Conservation (phyloP, 257 asterid genomes). For the Lavandula angustifolia region DNA sequence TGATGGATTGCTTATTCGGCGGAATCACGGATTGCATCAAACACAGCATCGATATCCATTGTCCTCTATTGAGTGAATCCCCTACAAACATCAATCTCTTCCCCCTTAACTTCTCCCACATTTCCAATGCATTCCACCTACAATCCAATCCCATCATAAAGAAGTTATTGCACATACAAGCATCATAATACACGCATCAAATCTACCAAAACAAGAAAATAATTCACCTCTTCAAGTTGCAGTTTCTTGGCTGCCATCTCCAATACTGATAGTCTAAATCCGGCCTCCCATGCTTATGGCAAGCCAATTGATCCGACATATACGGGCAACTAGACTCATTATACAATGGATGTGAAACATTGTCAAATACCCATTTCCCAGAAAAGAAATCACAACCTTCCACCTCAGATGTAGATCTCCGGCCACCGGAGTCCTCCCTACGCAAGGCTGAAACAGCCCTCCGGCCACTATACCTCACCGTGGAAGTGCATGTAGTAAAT, state of each 20-base stretch:
- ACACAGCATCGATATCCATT: constrained; percentile 95
- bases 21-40: constrained; percentile 72
- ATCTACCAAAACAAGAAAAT: background rate
- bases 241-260: constrained; percentile 57
- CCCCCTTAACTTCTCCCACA: constrained; percentile 95
- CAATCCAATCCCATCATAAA: constrained; percentile 28
- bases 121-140: constrained; percentile 80
- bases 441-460: constrained; percentile 45
- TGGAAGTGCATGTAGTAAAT: constrained; percentile 58
- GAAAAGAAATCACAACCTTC: constrained; percentile 47
- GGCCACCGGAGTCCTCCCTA: constrained; percentile 34
- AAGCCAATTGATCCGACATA: constrained; percentile 65
- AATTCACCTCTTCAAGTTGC: constrained; percentile 54
- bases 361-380: constrained; percentile 58
- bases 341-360: constrained; percentile 44
- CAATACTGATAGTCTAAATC: constrained; percentile 50
- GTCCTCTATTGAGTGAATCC: constrained; percentile 90
- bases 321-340: constrained; percentile 52
- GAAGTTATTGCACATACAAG: no score
- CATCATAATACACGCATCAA: no score
- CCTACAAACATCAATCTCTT: constrained; percentile 95
- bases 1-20: constrained; percentile 58
- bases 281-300: constrained; percentile 57
- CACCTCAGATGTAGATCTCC: constrained; percentile 36
- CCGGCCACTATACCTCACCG: constrained; percentile 69